Percentiles rank a stretch among this genome's conserved stretches.
These are phyloP conservation scores for Elongisporangium anandrum DNA, from an alignment of 352 stramenopile species.

Conservation along the genomic window DNA sequence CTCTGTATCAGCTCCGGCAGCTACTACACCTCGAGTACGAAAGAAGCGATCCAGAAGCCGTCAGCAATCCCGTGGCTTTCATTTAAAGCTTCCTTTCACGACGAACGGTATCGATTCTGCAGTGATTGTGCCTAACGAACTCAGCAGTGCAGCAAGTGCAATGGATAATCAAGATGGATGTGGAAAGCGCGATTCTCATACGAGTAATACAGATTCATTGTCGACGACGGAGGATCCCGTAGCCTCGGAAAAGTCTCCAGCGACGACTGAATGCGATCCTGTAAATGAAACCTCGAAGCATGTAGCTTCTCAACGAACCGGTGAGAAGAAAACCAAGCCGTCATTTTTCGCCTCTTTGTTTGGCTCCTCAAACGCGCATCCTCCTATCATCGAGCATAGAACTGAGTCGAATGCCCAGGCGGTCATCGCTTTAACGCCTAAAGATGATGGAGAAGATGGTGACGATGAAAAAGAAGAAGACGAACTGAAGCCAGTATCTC, in stretches of 20 bases:
- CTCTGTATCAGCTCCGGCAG: conserved; percentile 14
- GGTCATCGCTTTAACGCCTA: not conserved
- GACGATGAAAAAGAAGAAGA: conserved; percentile 38
- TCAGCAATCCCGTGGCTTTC: not conserved
- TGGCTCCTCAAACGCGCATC: not conserved
- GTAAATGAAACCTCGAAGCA: conserved; percentile 9
- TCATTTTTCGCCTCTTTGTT: not conserved
- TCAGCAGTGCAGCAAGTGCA: not conserved
- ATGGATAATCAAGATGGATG: not conserved
- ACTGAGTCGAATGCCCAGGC: not conserved
- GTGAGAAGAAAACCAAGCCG: conserved; percentile 17
- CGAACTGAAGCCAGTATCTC: conserved; percentile 2
- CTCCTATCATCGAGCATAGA: not conserved
- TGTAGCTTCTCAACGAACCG: conserved; percentile 7
- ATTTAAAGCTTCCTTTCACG: not conserved
- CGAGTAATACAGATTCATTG: not conserved
- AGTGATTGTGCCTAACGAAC: not conserved
- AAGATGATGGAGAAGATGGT: conserved; percentile 31
- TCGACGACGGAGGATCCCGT: not conserved
- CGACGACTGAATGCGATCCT: not conserved
- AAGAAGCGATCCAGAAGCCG: not conserved
- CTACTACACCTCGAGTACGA: not conserved
- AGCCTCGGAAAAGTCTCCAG: not conserved
- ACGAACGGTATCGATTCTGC: not conserved
- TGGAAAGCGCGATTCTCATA: not conserved